A percentile compares a stretch with the other conserved stretches of the same genome.
phyloP scores from a whole-genome alignment of 306 rosid genomes.

The Citrullus amarus region DNA sequence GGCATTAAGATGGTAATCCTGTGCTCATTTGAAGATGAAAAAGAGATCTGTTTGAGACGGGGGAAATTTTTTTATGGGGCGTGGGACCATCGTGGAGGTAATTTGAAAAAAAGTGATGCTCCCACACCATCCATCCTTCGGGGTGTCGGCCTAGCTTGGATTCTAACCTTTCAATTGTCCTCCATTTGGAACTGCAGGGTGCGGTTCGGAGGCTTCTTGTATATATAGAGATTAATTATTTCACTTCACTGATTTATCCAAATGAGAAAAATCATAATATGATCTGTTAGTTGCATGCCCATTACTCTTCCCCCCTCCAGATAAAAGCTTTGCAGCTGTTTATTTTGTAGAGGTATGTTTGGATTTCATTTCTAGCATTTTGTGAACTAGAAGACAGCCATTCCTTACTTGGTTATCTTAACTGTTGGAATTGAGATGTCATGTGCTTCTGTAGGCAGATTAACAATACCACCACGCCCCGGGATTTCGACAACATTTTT shows the following conservation, averaged over 20 bases:
- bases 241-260: constrained; percentile 11
- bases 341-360: not conserved
- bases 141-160: constrained; percentile 6
- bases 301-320: not conserved
- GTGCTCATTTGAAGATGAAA: constrained; percentile 10
- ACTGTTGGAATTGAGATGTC: constrained; percentile 1
- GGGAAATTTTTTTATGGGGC: not conserved
- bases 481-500: not conserved
- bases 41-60: not conserved
- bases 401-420: not conserved
- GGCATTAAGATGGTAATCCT: constrained; percentile 1
- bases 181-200: constrained; percentile 5
- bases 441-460: not conserved
- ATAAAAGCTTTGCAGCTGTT: not conserved
- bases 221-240: constrained; percentile 14
- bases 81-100: not conserved
- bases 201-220: constrained; percentile 15
- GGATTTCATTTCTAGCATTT: not conserved
- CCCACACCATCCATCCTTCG: not conserved
- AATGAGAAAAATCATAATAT: constrained; percentile 11
- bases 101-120: not conserved
- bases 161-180: constrained; percentile 15
- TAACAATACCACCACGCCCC: not conserved
- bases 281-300: constrained; percentile 8
- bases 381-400: not conserved